These are phyloP conservation scores for Vitis labrusca DNA, from an alignment of 164 flowering plant genomes.

Conservation along the genomic window DNA sequence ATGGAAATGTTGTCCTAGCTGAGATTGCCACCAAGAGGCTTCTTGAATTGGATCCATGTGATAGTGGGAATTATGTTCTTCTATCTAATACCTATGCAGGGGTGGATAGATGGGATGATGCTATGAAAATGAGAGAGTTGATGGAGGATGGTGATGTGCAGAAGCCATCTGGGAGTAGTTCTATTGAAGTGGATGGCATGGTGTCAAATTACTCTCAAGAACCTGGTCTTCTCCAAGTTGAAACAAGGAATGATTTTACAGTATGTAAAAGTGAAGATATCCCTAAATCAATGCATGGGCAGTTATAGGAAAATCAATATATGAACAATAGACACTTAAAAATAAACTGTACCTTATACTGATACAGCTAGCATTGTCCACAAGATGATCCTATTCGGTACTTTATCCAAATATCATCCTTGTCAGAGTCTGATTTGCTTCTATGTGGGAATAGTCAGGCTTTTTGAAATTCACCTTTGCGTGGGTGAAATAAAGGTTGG, in stretches of 20 bases:
- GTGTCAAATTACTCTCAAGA: constrained; percentile 5
- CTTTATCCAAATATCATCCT: too few species aligned
- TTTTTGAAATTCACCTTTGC: too few species aligned
- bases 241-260: background rate
- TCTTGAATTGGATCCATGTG: constrained; percentile 52
- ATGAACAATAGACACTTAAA: too few species aligned
- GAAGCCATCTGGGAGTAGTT: constrained; percentile 62
- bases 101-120: constrained; percentile 62
- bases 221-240: background rate
- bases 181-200: constrained; percentile 30
- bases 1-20: constrained; percentile 54
- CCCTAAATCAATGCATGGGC: background rate
- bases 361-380: too few species aligned
- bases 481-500: too few species aligned
- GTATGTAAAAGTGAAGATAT: background rate
- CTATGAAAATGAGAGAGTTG: constrained; percentile 41
- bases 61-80: constrained; percentile 65
- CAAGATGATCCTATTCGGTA: too few species aligned
- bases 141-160: constrained; percentile 45
- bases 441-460: too few species aligned
- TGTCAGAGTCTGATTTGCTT: too few species aligned
- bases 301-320: background rate
- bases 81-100: constrained; percentile 60
- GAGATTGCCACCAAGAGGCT: constrained; percentile 51
- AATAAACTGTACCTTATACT: too few species aligned